Conservation (phyloP, 352 stramenopile species). For the Blastocystis sp. region DNA sequence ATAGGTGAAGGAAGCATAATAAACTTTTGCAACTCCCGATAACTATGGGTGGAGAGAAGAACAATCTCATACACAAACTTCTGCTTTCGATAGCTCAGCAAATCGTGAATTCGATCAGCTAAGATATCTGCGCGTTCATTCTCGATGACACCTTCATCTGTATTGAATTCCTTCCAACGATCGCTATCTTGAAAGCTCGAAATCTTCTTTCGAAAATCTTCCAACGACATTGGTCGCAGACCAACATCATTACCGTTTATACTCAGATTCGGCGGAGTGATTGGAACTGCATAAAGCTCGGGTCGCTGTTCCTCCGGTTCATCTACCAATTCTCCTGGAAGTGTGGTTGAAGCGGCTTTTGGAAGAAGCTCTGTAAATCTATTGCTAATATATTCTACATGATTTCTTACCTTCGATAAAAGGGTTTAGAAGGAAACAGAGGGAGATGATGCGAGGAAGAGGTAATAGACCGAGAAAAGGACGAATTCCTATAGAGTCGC, state of each 20-base stretch:
- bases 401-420: background rate
- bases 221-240: constrained; percentile 42
- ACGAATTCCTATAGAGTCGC: background rate
- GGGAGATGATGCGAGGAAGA: background rate
- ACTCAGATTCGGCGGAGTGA: constrained; percentile 50
- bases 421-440: background rate
- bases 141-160: constrained; percentile 59
- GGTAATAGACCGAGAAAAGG: background rate
- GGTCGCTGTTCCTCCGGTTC: background rate
- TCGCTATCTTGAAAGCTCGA: constrained; percentile 53
- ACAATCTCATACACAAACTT: constrained; percentile 36
- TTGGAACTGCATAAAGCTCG: constrained; percentile 42
- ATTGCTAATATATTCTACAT: background rate
- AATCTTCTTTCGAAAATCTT: constrained; percentile 61
- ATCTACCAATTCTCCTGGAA: constrained; percentile 36
- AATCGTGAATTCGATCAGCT: constrained; percentile 57
- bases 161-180: constrained; percentile 58
- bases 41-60: background rate
- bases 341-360: background rate
- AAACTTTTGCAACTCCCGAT: constrained; percentile 57
- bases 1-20: constrained; percentile 62
- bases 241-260: constrained; percentile 53
- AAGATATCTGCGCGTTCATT: constrained; percentile 61
- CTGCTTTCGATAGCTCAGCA: constrained; percentile 55
- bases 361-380: background rate